Evolutionary conservation across 345 rosid species (phyloP).

Genomic region (Carallia brachiata): DNA sequence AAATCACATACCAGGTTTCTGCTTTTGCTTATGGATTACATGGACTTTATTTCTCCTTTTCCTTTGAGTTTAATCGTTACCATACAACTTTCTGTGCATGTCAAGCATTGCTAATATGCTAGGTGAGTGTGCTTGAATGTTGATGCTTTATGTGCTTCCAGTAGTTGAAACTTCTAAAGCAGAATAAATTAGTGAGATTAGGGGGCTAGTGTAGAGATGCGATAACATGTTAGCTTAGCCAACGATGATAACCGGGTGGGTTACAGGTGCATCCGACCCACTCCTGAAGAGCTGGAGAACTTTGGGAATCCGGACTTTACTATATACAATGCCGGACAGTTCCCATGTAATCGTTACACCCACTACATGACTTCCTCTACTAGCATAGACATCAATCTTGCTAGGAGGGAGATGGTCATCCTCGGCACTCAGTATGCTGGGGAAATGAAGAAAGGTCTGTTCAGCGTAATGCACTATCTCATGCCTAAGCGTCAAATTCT

Average conservation of each 20-base stretch:
- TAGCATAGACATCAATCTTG: slow-evolving; percentile 89
- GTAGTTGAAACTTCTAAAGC: neutral
- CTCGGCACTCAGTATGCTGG: slow-evolving; percentile 98
- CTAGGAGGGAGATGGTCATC: slow-evolving; percentile 96
- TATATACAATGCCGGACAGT: slow-evolving; percentile 95
- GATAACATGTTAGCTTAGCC: slow-evolving; percentile 39
- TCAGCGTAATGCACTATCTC: slow-evolving; percentile 97
- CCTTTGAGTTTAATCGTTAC: neutral
- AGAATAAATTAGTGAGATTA: neutral
- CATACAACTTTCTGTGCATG: neutral
- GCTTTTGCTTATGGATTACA: neutral
- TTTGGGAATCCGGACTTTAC: slow-evolving; percentile 98
- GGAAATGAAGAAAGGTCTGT: slow-evolving; percentile 99
- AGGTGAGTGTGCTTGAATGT: neutral
- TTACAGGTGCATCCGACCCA: slow-evolving; percentile 98
- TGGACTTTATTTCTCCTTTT: neutral
- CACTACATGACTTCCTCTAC: slow-evolving; percentile 99
- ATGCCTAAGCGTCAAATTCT: slow-evolving; percentile 96
- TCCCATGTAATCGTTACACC: slow-evolving; percentile 97
- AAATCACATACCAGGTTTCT: neutral
- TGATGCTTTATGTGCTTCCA: neutral
- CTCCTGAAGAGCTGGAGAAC: slow-evolving; percentile 90
- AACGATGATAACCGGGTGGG: slow-evolving; percentile 43
- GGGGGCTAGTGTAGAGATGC: slow-evolving; percentile 10
- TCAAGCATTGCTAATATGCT: neutral